phyloP scores from a whole-genome alignment of 352 stramenopile genomes.

The Pythium grandisporangium region DNA sequence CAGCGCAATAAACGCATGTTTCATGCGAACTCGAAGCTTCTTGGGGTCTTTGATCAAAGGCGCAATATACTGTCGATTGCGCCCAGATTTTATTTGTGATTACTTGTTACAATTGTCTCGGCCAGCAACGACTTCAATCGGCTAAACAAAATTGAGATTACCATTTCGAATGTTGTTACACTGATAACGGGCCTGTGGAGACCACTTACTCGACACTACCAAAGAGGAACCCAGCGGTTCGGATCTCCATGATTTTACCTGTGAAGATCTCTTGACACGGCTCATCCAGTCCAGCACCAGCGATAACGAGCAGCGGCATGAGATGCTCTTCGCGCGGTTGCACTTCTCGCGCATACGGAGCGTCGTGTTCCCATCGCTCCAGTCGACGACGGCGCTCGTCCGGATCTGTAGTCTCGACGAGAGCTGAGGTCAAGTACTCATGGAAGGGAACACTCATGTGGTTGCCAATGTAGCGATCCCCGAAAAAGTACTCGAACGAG shows the following conservation, averaged over 20 bases:
- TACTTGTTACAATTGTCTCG: no score
- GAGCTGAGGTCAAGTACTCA: constrained; percentile 6
- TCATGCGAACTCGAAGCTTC: no score
- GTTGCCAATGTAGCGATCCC: constrained; percentile 1
- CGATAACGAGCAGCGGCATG: constrained; percentile 40
- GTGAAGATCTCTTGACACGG: constrained; percentile 19
- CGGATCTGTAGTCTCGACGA: constrained; percentile 6
- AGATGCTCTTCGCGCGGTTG: constrained; percentile 44
- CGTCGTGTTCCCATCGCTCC: constrained; percentile 24
- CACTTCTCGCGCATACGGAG: constrained; percentile 20
- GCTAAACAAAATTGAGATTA: no score
- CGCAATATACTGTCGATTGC: no score
- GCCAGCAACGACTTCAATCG: no score
- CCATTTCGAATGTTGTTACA: no score
- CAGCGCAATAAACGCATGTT: no score
- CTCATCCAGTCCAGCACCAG: constrained; percentile 42
- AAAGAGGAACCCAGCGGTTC: constrained; percentile 11
- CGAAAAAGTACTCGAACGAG: constrained; percentile 3
- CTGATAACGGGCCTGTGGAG: no score
- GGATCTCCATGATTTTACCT: constrained; percentile 9
- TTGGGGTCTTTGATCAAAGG: no score
- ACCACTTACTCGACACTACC: no score
- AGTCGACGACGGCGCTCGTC: constrained; percentile 11
- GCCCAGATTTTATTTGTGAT: no score
- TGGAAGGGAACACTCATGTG: constrained; percentile 7